These are phyloP conservation scores for Eucalyptus albens DNA, from an alignment of 345 rosid species.

Conservation along the genomic window DNA sequence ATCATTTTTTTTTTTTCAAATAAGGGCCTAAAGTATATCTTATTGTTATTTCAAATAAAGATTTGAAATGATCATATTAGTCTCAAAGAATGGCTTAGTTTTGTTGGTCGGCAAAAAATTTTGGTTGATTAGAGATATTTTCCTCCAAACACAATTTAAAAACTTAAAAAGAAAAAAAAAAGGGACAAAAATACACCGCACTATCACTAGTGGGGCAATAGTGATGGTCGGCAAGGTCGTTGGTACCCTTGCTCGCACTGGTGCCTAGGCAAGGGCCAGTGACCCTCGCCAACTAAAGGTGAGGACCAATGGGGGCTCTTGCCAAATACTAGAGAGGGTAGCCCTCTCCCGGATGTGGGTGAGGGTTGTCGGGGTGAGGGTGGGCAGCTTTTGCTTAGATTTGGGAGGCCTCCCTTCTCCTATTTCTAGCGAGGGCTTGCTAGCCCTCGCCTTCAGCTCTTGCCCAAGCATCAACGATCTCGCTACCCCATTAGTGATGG, in stretches of 20 bases:
- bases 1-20: too few relatives aligned
- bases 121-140: rapidly evolving
- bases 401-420: too few relatives aligned
- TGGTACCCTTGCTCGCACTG: rapidly evolving
- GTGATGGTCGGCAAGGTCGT: rapidly evolving
- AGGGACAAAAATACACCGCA: rapidly evolving
- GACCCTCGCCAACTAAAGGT: too few relatives aligned
- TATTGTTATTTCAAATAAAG: too few relatives aligned
- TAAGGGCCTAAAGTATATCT: rapidly evolving
- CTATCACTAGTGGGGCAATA: rapidly evolving
- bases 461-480: rapidly evolving
- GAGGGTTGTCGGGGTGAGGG: rapidly evolving
- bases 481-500: rapidly evolving
- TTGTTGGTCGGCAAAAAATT: rapidly evolving
- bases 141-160: too few relatives aligned
- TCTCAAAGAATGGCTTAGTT: too few relatives aligned
- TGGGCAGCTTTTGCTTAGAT: rapidly evolving
- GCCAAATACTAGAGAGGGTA: too few relatives aligned
- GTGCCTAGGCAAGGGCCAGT: rapidly evolving
- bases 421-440: rapidly evolving
- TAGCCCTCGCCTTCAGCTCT: rapidly evolving
- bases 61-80: too few relatives aligned
- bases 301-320: rapidly evolving
- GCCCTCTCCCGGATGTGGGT: rapidly evolving
- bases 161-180: too few relatives aligned